A percentile compares a stretch with the other conserved stretches of the same genome.
These are phyloP conservation scores for Penicillium sp. DNA, from an alignment of 2,329 filamentous ascomycete genomes.

Conservation along the genomic window DNA sequence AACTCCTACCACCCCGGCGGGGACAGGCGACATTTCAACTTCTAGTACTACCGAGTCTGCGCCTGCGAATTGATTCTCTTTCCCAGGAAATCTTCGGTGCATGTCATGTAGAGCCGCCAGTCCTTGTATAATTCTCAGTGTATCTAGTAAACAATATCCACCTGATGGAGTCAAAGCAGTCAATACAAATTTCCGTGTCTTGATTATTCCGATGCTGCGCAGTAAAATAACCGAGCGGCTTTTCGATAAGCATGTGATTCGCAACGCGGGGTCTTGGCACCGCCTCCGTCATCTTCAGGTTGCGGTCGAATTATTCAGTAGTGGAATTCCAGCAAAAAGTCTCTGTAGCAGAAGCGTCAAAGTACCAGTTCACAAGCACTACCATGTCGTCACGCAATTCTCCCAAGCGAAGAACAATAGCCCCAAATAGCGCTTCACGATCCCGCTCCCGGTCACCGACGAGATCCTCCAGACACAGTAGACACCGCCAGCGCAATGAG, in stretches of 20 bases:
- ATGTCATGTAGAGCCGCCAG: constrained; percentile 9
- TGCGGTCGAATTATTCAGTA: background rate
- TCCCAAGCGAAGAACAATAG: background rate
- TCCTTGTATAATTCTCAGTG: constrained; percentile 1
- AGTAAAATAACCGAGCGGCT: background rate
- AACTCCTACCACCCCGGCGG: constrained; percentile 28
- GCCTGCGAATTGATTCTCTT: constrained; percentile 32
- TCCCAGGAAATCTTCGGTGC: background rate
- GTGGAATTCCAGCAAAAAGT: background rate
- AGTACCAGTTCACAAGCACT: constrained; percentile 19
- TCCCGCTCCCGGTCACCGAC: constrained; percentile 46
- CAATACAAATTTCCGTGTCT: background rate
- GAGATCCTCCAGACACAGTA: constrained; percentile 30
- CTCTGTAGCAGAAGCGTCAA: background rate
- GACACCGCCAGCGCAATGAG: constrained; percentile 30
- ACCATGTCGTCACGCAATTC: constrained; percentile 5
- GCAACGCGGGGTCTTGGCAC: background rate
- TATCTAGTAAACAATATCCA: constrained; percentile 24
- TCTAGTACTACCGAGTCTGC: constrained; percentile 34
- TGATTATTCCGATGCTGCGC: background rate
- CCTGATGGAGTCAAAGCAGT: constrained; percentile 1
- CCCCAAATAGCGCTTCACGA: constrained; percentile 27
- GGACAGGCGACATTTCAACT: constrained; percentile 21
- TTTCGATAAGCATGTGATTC: background rate
- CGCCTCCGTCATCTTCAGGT: background rate